Percentiles rank a stretch among this genome's conserved stretches.
Conservation (phyloP, 228 moss, liverwort and hornwort genomes). For the Sphagnum magellanicum region DNA sequence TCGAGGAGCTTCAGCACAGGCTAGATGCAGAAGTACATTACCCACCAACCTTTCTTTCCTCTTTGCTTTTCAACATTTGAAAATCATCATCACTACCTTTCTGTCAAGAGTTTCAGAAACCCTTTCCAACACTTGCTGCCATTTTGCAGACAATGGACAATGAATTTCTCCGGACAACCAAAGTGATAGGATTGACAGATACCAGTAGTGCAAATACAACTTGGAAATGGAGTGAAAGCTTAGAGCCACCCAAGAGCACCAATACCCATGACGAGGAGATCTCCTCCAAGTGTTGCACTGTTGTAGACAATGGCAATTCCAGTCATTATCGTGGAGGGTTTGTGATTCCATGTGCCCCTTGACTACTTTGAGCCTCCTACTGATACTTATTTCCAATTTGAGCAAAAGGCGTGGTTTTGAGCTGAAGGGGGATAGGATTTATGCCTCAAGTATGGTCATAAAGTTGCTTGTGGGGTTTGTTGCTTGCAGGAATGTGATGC, state of each 20-base stretch:
- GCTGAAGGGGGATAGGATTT: not conserved
- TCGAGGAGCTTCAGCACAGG: constrained; percentile 36
- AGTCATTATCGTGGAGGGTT: constrained; percentile 15
- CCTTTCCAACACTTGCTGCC: not conserved
- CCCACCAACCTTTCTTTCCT: not conserved
- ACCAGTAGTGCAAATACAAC: constrained; percentile 18
- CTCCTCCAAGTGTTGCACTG: constrained; percentile 11
- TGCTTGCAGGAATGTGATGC: constrained; percentile 21
- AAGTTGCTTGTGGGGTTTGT: not conserved
- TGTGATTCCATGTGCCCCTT: not conserved
- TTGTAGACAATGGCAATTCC: constrained; percentile 2
- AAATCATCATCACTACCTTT: not conserved
- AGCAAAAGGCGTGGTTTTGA: not conserved
- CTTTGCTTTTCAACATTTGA: not conserved
- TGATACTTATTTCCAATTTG: not conserved
- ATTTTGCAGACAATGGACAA: constrained; percentile 11
- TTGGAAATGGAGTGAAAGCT: constrained; percentile 18
- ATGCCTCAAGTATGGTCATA: not conserved
- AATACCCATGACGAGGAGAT: constrained; percentile 13
- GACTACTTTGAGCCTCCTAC: not conserved
- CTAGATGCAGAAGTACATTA: constrained; percentile 31
- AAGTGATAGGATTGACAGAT: constrained; percentile 13
- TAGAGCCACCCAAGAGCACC: constrained; percentile 16
- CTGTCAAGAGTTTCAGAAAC: not conserved
- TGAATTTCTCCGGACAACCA: constrained; percentile 20